phyloP scores from a whole-genome alignment of 345 rosid species.

The Eucalyptus globulus region DNA sequence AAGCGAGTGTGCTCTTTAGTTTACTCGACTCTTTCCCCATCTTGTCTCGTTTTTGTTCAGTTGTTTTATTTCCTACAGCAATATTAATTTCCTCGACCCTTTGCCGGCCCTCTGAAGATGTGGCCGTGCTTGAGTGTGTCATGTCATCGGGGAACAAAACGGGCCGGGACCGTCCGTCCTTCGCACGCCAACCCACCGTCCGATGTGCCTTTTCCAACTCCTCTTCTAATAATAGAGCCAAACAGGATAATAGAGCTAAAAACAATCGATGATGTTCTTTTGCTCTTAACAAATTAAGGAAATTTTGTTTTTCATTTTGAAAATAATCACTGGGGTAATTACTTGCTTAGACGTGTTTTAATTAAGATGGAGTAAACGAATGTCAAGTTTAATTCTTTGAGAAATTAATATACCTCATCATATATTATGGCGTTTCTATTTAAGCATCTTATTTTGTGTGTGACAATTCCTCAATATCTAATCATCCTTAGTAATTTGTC shows the following conservation, averaged over 20 bases:
- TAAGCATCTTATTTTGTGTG: background rate
- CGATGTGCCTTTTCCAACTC: background rate
- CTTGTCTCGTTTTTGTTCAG: background rate
- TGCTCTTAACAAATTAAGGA: background rate
- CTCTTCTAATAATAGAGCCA: background rate
- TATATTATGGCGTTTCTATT: background rate
- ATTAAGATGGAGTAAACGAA: background rate
- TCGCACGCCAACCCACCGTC: background rate
- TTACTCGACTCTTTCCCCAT: background rate
- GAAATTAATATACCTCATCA: too few relatives aligned
- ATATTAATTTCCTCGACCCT: background rate
- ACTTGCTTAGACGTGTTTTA: background rate
- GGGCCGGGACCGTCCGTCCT: background rate
- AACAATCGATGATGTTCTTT: background rate
- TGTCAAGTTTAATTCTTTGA: background rate
- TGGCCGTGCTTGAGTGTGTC: background rate
- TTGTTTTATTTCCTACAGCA: background rate
- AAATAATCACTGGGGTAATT: background rate
- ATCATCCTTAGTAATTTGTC: background rate
- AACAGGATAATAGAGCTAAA: background rate
- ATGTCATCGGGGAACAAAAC: background rate
- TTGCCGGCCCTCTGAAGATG: background rate
- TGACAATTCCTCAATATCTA: background rate
- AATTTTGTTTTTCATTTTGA: background rate
- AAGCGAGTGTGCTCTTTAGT: background rate